Evolutionary conservation across 2,329 filamentous ascomycete genomes (phyloP), one percentile per base, ranked within the genome.

Genomic region (Pseudophaeomoniella oleicola): DNA sequence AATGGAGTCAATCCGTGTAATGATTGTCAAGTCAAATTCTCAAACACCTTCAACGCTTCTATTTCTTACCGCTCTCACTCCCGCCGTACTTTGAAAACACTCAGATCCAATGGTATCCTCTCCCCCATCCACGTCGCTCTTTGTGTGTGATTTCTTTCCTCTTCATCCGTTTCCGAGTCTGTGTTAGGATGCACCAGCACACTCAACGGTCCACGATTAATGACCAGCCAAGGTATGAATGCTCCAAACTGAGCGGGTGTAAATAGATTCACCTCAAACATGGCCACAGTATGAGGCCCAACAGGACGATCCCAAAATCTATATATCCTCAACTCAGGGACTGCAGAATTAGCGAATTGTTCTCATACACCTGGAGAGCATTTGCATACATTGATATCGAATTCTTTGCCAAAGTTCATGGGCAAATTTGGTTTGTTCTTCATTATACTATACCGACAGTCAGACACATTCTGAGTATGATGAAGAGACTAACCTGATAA

Each of bases 231-330:
- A 0, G 83, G 71, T 29, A 94, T 62, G 49, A 94, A 92, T 0
- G 87, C 86, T 0, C 86, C 86, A 50, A 94, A 94, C 55, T 94
- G 82, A 3, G 75, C 77, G 0, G 86, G 87, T 0, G 78, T 85
- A 55, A 88, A 84, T 14, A 94, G 32, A 47, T 92, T 92, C 32
- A 94, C 84, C 58, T 94, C 87, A 49, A 94, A 94, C 85, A 93
- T 94, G 36, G 77, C 81, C 1, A 85, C 57, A 0, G 81, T 78
- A 54, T 94, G 86, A 1, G 86, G 86, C 0, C 86, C 87, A 17
- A 94, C 58, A 0, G 86, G 84, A 11, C 62, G 58, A 45, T 90
- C 79, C 71, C 75, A 92, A 45, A 93, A 64, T 11, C 58, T 66
- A 54, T 94, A 93, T 47, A 92, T 79, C 37, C 85, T 72, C 13